Base-by-base conservation (phyloP, 768 basidiomycete genomes). In the Pleurotus pulmonarius region DNA sequence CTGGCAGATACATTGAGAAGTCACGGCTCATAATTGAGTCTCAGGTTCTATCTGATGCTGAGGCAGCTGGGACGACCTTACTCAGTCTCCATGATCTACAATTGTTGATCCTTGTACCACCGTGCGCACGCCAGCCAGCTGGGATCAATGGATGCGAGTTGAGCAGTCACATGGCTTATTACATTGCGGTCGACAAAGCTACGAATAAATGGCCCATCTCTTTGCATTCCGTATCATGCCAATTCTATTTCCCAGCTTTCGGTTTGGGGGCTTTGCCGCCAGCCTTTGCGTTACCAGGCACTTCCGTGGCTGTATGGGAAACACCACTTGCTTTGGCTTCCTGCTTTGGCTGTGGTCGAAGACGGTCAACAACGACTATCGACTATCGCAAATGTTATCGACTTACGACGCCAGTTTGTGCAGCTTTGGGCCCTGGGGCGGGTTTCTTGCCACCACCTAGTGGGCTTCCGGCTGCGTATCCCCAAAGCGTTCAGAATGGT, bases 241-340 rank as follows among this genome's bases (percentile, higher is more conserved):
- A 53, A 22, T 25, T 51, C 25, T 53, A 53, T 20, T 53, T 40
- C 29, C 29, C 29, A 9, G 37, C 39, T 41, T 53, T 53, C 22
- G 51, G 38, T n/a, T 41, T 53, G 39, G 51, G 51, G 51, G 18
- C 51, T 15, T 41, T 40, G 3, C 38, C 39, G 22, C 37, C 34
- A 41, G 37, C 51, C 39, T 53, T 53, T n/a, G 51, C 51, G 26
- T 25, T 41, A 7, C 51, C 51, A 15, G 41, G 16, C 3, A 25
- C 39, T 25, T 53, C 51, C 13, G 51, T 18, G 15, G 51, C 51
- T 5, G 37, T 18, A 18, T 53, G 51, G 20, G 51, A 25, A 53
- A 18, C 51, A 13, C 51, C 51, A 11, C 37, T 16, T n/a, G 51
- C 16, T 24, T 53, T 53, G 22, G 51, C 51, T 22, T 53, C 51